These are phyloP conservation scores for Penicillium egyptiacum DNA, from an alignment of 495 filamentous ascomycete genomes.

Conservation along the genomic window DNA sequence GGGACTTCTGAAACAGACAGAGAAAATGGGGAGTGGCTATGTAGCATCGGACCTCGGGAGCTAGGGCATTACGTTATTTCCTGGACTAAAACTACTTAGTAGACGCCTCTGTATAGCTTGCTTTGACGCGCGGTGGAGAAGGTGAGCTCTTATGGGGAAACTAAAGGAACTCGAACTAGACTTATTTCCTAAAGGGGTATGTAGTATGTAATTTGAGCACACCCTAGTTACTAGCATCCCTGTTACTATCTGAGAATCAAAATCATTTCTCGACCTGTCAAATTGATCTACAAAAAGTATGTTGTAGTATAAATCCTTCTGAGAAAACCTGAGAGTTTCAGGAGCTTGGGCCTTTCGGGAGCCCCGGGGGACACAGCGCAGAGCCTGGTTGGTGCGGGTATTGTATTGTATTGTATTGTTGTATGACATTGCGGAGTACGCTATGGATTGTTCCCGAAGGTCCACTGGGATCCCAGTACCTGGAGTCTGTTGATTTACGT, in stretches of 20 bases:
- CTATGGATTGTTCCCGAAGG: slow-evolving; percentile 23
- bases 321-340: not conserved
- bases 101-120: slow-evolving; percentile 4
- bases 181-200: not conserved
- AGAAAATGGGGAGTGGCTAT: not conserved
- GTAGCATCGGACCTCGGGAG: not conserved
- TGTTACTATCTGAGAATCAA: slow-evolving; percentile 15
- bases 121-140: slow-evolving; percentile 11
- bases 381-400: slow-evolving; percentile 3
- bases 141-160: not conserved
- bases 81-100: not conserved
- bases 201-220: not conserved
- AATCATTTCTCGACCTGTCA: slow-evolving; percentile 8
- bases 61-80: not conserved
- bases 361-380: slow-evolving; percentile 1
- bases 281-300: slow-evolving; percentile 13
- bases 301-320: not conserved
- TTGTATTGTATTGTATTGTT: too few species aligned
- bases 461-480: slow-evolving; percentile 10
- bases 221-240: slow-evolving; percentile 8
- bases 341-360: slow-evolving; percentile 14
- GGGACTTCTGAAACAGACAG: not conserved
- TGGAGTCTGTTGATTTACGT: not conserved
- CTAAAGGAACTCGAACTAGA: too few species aligned
- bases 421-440: slow-evolving; percentile 18